Conservation (phyloP, 2,329 filamentous ascomycete species). For the Graphiopsis chlorocephala region DNA sequence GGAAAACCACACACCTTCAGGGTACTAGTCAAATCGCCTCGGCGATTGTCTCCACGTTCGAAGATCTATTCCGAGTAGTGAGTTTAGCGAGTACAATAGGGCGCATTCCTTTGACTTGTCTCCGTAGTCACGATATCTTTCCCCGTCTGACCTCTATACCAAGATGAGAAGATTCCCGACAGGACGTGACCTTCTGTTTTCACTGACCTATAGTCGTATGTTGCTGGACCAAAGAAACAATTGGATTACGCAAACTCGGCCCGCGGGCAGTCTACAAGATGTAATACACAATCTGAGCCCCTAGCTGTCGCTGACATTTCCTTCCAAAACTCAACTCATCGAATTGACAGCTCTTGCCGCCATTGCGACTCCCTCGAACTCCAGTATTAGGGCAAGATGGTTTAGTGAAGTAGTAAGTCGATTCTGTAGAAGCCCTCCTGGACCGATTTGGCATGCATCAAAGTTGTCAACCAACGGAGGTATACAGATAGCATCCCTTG, state of each 20-base stretch:
- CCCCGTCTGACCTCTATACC: no score
- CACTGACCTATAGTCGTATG: neutral
- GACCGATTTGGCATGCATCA: neutral
- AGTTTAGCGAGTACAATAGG: neutral
- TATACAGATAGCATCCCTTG: neutral
- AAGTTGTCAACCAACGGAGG: neutral
- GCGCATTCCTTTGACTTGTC: no score
- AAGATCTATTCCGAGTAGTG: neutral
- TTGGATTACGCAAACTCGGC: no score
- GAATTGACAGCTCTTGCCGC: neutral
- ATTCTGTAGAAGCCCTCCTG: neutral
- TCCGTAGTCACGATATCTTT: no score
- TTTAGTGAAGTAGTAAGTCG: neutral
- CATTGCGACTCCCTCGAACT: neutral
- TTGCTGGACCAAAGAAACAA: neutral
- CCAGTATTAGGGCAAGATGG: neutral
- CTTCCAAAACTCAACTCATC: neutral
- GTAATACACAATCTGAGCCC: neutral
- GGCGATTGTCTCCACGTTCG: neutral
- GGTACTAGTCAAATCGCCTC: neutral
- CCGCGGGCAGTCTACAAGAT: no score
- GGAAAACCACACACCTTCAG: neutral
- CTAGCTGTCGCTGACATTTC: neutral
- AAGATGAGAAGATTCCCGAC: no score
- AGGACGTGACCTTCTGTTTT: no score